Percentiles rank a stretch among this genome's conserved stretches.
Evolutionary conservation across 2,329 filamentous ascomycete genomes (phyloP).

Genomic region (Botrytis hyacinthi): DNA sequence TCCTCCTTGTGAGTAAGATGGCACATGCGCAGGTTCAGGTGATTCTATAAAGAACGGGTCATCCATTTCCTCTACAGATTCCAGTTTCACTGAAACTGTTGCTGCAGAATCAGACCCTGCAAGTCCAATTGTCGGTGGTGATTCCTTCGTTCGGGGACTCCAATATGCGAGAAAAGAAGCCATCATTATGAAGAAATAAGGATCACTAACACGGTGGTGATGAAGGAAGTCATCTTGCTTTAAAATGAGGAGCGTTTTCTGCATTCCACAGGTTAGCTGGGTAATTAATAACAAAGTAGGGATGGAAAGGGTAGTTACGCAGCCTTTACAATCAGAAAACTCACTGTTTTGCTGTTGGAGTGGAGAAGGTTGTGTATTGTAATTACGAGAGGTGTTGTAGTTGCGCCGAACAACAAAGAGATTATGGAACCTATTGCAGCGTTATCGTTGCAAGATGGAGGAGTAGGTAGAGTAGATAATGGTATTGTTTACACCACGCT

Average conservation of each 20-base stretch:
- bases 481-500: constrained; percentile 10
- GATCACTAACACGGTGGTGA: constrained; percentile 74
- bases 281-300: constrained; percentile 19
- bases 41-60: constrained; percentile 41
- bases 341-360: background rate
- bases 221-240: constrained; percentile 69
- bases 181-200: constrained; percentile 35
- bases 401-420: constrained; percentile 6
- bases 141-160: constrained; percentile 9
- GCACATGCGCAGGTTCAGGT: constrained; percentile 41
- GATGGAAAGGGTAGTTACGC: constrained; percentile 1
- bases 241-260: constrained; percentile 22
- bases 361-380: background rate
- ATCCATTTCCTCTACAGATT: constrained; percentile 25
- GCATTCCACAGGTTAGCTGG: constrained; percentile 37
- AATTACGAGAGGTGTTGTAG: background rate
- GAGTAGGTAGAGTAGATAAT: background rate
- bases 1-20: constrained; percentile 40
- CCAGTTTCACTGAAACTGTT: constrained; percentile 25
- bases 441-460: background rate
- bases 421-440: background rate
- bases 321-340: background rate
- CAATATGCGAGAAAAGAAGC: constrained; percentile 40
- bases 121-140: background rate
- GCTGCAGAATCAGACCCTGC: constrained; percentile 33